Base-by-base conservation (phyloP, 2,329 filamentous ascomycete species). In the Aureobasidium pullulans region DNA sequence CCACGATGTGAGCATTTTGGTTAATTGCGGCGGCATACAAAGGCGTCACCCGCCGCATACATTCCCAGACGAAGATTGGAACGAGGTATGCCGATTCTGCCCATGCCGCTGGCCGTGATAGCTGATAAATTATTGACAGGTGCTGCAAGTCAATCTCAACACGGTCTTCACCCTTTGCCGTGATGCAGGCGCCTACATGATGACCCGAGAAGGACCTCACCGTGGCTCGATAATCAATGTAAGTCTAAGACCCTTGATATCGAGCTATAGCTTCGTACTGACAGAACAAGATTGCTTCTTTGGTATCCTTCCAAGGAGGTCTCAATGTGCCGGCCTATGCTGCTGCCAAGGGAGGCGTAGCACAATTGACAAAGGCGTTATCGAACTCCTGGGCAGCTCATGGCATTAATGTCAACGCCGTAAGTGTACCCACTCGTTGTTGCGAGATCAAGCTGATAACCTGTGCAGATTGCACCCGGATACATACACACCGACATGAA, bases 401-500 rank as follows among this genome's bases (percentile, higher is more conserved):
- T 67, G 90, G 90, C 1, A 81, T 96, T 62, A 89, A 82, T 0
- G 90, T 96, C 40, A 96, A 96, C 71, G 89, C 88, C 9, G 52
- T 57, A 39, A 46, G 52, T 37, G 19, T 4, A 46, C 15, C 31
- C 5, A 4, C 16, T 16, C 7, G 16, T 10, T 15, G 9, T 15
- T 11, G 37, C 11, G 15, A 16, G 8, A 28, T n/a, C 11, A n/a
- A 7, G 11, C 15, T 57, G 13, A 57, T n/a, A 6, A 46, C 11
- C 5, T 29, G 37, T 6, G 11, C 19, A 57, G 52, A 89, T 96
- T 68, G 90, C 90, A 3, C 91, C 91, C 0, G 91, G 91, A 0
- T 96, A 96, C 72, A 89, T 96, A 66, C 88, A 83, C 52, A 96
- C 90, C n/a, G 91, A 96, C 62, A 96, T 96, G 92, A 96, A 96